These are phyloP conservation scores for Kuraishia borneana DNA, from an alignment of 805 yeast species.

Conservation along the genomic window DNA sequence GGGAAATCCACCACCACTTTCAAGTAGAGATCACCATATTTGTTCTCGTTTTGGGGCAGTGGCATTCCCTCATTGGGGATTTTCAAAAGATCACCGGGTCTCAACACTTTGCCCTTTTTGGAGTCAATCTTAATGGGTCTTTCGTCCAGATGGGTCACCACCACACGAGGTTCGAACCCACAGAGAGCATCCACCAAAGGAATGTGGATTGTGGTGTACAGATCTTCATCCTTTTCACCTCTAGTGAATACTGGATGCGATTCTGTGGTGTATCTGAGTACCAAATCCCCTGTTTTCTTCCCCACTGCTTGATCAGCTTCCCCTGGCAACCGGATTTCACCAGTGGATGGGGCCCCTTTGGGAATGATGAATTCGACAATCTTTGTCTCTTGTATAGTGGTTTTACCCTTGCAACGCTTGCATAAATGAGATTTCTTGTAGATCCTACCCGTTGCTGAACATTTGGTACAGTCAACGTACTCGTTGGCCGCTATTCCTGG, in stretches of 20 bases:
- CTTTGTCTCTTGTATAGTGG: slow-evolving; percentile 52
- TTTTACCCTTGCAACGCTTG: slow-evolving; percentile 60
- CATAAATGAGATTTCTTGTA: slow-evolving; percentile 62
- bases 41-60: slow-evolving; percentile 13
- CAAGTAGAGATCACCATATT: slow-evolving; percentile 61
- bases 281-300: slow-evolving; percentile 65
- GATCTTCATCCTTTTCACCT: slow-evolving; percentile 39
- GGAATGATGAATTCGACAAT: slow-evolving; percentile 67
- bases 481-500: slow-evolving; percentile 68
- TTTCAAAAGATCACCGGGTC: slow-evolving; percentile 62
- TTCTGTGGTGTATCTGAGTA: slow-evolving; percentile 45
- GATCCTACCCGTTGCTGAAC: slow-evolving; percentile 61
- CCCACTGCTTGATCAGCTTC: slow-evolving; percentile 77
- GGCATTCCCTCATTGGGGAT: slow-evolving; percentile 84
- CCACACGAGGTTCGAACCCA: slow-evolving; percentile 56
- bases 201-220: slow-evolving; percentile 47
- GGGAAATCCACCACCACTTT: slow-evolving; percentile 74
- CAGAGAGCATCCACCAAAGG: slow-evolving; percentile 75
- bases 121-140: slow-evolving; percentile 54
- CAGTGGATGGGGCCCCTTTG: slow-evolving; percentile 53
- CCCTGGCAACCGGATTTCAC: slow-evolving; percentile 45
- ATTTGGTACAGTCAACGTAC: slow-evolving; percentile 47
- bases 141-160: slow-evolving; percentile 70
- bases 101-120: slow-evolving; percentile 70
- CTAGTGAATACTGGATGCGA: slow-evolving; percentile 39